Base-by-base conservation (phyloP, 441 rosid genomes). In the Bocquillonia castaneifolia region DNA sequence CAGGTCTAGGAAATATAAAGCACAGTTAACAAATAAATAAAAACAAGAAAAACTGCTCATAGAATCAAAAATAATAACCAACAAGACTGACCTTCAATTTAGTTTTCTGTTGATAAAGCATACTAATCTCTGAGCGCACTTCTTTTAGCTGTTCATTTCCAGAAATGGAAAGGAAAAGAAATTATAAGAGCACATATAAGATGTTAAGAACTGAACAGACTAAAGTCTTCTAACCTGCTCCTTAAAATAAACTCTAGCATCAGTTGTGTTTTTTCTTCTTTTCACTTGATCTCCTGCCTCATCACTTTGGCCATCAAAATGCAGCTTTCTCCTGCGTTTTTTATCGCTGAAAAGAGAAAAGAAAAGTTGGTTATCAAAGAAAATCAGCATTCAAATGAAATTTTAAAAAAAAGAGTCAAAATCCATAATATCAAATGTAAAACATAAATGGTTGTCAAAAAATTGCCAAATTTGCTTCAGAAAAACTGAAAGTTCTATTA, bases 81-180 rank as follows among this genome's bases (percentile, higher is more conserved):
- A 71, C 69, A 59, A 52, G 52, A 67, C 85, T 75, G 52, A 92
- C 99, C 91, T 66, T 83, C 64, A 88, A 64, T 60, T 85, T 83
- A 69, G 57, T 70, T 81, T 81, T 92, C 58, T 69, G 82, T 44
- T 72, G 76, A 7, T 80, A 79, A 74, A 90, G 95, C 64, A 39
- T 55, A 64, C 69, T 70, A 75, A 92, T 77, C 70, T 86, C 88
- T 63, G 72, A 61, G 72, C 68, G 75, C 67, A 81, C 81, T 60
- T 88, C 89, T 76, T 78, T 88, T 66, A 94, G 77, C 99, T 94
- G 89, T 66, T 76, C 31, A 71, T 57, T 66, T 70, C 66, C 67
- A 70, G 40, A 68, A 23, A 36, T 14, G 34, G 9, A 36, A 31
- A 47, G 29, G 6, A 5, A 17, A 64, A 66, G 25, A 5, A 34